These are phyloP conservation scores for Platanthera zijinensis DNA, from an alignment of 106 monocot species.

Conservation along the genomic window DNA sequence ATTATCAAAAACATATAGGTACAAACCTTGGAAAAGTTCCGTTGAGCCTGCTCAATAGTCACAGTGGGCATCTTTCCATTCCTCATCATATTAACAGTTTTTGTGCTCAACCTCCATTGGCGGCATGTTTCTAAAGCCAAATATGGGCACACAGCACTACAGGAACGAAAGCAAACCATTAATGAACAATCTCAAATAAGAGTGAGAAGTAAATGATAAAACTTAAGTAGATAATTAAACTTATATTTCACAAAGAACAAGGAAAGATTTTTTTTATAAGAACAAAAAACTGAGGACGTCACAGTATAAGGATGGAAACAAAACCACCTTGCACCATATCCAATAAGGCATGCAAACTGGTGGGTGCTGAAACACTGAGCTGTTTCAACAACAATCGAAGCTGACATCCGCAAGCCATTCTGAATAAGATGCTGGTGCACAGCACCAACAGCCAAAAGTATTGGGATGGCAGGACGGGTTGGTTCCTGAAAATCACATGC, in stretches of 20 bases:
- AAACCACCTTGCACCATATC: constrained; percentile 94
- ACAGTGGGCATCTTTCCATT: constrained; percentile 99
- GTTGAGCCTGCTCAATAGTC: constrained; percentile 90
- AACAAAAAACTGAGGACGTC: no score
- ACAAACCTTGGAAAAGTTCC: constrained; percentile 86
- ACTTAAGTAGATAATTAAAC: no score
- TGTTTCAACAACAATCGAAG: constrained; percentile 97
- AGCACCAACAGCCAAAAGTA: constrained; percentile 94
- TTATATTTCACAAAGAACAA: background rate
- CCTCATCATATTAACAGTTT: constrained; percentile 88
- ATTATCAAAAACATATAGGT: background rate
- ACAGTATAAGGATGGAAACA: background rate
- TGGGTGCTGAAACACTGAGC: constrained; percentile 99
- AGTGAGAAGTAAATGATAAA: background rate
- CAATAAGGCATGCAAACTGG: constrained; percentile 98
- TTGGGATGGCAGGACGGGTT: constrained; percentile 88
- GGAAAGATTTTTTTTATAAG: no score
- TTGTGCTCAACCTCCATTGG: constrained; percentile 91
- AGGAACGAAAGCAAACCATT: constrained; percentile 3
- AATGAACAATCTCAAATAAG: background rate
- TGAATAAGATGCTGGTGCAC: constrained; percentile 99
- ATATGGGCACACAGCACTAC: constrained; percentile 93
- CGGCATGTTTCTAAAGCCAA: constrained; percentile 96
- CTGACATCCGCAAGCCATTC: constrained; percentile 93
- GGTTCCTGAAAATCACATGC: constrained; percentile 45